Evolutionary conservation across 139 green algal species (phyloP).

Genomic region (Chlamydomonas schloesseri): DNA sequence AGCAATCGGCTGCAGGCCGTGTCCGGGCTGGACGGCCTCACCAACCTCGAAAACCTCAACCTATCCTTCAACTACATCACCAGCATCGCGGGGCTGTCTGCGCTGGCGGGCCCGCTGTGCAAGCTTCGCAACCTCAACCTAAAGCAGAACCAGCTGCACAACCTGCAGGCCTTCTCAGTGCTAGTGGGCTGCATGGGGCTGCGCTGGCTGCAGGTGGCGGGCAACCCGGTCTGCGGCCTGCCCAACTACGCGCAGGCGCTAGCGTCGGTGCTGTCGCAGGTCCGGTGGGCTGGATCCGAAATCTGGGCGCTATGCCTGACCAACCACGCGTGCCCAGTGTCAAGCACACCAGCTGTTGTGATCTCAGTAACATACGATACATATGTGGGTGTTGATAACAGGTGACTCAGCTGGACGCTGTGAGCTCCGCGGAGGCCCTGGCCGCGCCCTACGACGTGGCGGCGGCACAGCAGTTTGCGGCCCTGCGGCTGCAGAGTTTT

Average conservation of each 20-base stretch:
- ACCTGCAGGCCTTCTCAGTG: conserved; percentile 67
- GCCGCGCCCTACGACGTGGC: conserved; percentile 38
- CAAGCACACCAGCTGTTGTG: too few species aligned
- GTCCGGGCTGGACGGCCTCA: conserved; percentile 55
- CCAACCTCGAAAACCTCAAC: conserved; percentile 63
- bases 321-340: too few species aligned
- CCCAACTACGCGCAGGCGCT: conserved; percentile 58
- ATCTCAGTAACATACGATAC: too few species aligned
- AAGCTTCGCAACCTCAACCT: conserved; percentile 68
- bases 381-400: too few species aligned
- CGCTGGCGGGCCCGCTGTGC: conserved; percentile 50
- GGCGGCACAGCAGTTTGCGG: conserved; percentile 51
- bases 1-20: conserved; percentile 75
- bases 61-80: conserved; percentile 77
- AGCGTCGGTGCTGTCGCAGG: conserved; percentile 65
- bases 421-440: conserved; percentile 36
- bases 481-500: conserved; percentile 58
- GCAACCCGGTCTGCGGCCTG: conserved; percentile 69
- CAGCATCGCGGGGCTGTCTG: conserved; percentile 51
- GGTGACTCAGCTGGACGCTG: conserved; percentile 58
- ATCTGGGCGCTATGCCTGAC: too few species aligned
- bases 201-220: conserved; percentile 63
- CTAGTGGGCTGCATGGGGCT: conserved; percentile 68
- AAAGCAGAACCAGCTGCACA: conserved; percentile 68
- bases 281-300: too few species aligned